Conservation (phyloP, 192 early-diverging fungal species). For the Rhizophagus clarus region DNA sequence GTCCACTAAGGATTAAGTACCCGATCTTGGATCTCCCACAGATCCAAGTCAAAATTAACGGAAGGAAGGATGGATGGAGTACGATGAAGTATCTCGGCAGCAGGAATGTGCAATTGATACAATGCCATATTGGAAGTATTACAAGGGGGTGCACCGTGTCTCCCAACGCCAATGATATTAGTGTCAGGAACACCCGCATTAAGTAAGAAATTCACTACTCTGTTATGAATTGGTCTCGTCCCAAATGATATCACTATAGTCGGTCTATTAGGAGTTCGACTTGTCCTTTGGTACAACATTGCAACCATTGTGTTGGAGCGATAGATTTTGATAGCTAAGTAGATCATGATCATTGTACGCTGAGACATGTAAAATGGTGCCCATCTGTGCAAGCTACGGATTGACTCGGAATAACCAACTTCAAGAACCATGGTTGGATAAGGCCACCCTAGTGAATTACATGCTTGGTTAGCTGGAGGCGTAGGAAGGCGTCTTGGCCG, state of each 20-base stretch:
- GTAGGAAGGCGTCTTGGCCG: slow-evolving; percentile 2
- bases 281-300: slow-evolving; percentile 1
- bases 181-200: neutral
- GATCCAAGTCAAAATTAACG: no score
- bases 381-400: slow-evolving; percentile 17
- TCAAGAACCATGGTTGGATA: slow-evolving; percentile 23
- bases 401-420: slow-evolving; percentile 16
- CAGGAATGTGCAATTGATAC: slow-evolving; percentile 3
- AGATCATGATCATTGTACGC: slow-evolving; percentile 3
- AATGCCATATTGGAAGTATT: neutral
- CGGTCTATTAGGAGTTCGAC: neutral
- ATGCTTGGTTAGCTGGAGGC: slow-evolving; percentile 6
- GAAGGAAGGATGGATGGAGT: no score
- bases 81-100: neutral
- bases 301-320: slow-evolving; percentile 7
- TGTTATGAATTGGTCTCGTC: neutral
- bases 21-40: no score
- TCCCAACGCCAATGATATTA: neutral
- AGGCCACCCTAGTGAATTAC: slow-evolving; percentile 5
- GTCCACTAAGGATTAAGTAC: no score
- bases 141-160: neutral
- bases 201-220: slow-evolving; percentile 9
- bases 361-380: slow-evolving; percentile 19
- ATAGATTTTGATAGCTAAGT: slow-evolving; percentile 11
- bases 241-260: slow-evolving; percentile 13